Evolutionary conservation across 2,329 filamentous ascomycete species (phyloP).

Genomic region (Chaetothyriales sp.): DNA sequence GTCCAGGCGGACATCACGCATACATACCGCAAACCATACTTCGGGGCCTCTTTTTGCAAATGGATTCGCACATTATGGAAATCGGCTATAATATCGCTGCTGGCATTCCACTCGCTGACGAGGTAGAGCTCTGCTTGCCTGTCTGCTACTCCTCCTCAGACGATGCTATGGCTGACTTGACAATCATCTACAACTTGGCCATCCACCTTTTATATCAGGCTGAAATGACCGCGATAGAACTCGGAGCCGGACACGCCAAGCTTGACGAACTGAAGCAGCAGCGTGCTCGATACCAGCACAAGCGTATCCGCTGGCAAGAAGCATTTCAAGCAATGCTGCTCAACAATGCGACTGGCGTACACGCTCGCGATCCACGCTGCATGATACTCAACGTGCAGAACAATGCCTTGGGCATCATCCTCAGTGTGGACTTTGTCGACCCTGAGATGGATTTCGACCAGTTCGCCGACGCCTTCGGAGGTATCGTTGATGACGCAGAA

Average conservation of each 20-base stretch:
- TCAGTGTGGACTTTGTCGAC: background rate
- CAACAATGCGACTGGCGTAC: too few relatives aligned
- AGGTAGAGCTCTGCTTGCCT: background rate
- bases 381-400: background rate
- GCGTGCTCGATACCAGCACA: background rate
- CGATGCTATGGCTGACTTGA: background rate
- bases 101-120: background rate
- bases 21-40: background rate
- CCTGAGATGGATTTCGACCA: background rate
- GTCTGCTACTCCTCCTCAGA: background rate
- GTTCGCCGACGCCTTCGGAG: background rate
- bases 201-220: background rate
- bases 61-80: slow-evolving; percentile 5
- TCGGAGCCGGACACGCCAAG: background rate
- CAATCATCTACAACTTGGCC: background rate
- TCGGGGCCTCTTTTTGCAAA: slow-evolving; percentile 1
- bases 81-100: background rate
- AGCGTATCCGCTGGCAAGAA: background rate
- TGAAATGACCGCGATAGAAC: background rate
- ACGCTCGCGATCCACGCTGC: background rate
- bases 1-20: background rate
- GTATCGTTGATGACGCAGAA: background rate
- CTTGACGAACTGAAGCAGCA: background rate
- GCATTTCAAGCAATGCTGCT: background rate
- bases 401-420: background rate